These are phyloP conservation scores for Magnusiomyces ingens DNA, from an alignment of 1,139 yeast genomes.

Conservation along the genomic window DNA sequence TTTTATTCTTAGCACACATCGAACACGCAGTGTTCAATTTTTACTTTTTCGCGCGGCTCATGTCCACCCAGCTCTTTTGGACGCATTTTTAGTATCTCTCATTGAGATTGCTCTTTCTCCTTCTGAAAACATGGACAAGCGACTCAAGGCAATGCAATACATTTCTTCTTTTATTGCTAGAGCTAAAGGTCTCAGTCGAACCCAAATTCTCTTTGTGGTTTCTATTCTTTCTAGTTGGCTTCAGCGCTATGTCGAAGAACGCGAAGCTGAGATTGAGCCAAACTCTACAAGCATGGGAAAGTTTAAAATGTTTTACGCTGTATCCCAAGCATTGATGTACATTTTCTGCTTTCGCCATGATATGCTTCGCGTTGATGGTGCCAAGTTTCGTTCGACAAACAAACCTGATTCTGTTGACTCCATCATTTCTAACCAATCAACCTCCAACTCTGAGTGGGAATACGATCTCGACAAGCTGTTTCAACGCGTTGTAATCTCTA, in stretches of 20 bases:
- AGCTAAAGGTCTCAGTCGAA: slow-evolving; percentile 62
- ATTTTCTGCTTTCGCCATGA: slow-evolving; percentile 85
- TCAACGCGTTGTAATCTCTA: slow-evolving; percentile 77
- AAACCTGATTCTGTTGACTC: not conserved
- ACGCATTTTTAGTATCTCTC: slow-evolving; percentile 72
- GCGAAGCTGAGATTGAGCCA: slow-evolving; percentile 62
- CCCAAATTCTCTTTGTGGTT: slow-evolving; percentile 71
- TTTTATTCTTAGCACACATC: slow-evolving; percentile 85
- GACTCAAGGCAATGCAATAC: slow-evolving; percentile 87
- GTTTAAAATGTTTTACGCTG: slow-evolving; percentile 84
- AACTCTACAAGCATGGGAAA: slow-evolving; percentile 41
- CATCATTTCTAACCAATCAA: slow-evolving; percentile 6
- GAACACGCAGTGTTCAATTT: slow-evolving; percentile 85
- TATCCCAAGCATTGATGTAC: slow-evolving; percentile 83
- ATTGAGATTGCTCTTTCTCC: slow-evolving; percentile 76
- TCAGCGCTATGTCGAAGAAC: slow-evolving; percentile 66
- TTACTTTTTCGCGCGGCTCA: slow-evolving; percentile 77
- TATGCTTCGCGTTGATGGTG: slow-evolving; percentile 38
- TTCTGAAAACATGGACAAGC: slow-evolving; percentile 59
- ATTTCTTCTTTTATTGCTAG: slow-evolving; percentile 87
- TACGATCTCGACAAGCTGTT: slow-evolving; percentile 77
- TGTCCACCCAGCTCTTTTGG: slow-evolving; percentile 73
- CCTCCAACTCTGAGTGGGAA: slow-evolving; percentile 52
- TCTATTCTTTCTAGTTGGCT: slow-evolving; percentile 80
- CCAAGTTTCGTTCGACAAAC: not conserved